Evolutionary conservation across 768 basidiomycete genomes (phyloP), one percentile per base, ranked within the genome.

Genomic region (Suillus placidus): DNA sequence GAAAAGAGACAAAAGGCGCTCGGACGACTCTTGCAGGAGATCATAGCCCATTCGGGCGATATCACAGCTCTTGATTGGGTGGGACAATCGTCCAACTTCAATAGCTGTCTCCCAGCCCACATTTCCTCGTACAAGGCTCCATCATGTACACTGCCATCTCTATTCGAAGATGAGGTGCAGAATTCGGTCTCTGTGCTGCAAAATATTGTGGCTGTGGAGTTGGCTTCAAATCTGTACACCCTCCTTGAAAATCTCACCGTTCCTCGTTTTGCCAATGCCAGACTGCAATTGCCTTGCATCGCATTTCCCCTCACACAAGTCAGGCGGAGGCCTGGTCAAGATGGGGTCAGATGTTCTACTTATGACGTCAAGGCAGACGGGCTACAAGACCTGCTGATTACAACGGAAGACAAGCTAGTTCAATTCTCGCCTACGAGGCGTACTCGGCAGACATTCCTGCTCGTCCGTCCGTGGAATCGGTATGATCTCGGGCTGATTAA

Each of bases 1-100:
- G 40, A 40, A 2, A 42, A 18, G 18, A 42, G 42, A 18, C 16
- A 42, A 4, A 60, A 60, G 0, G 58, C 58, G 4, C 42, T 60
- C 58, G 58, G 58, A 23, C 37, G 58, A 8, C 37, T 60, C 37
- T 42, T 60, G 37, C 35, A 23, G 58, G 37, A 60, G 26, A 23
- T 60, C n/a, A 34, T 60, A 18, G 58, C 37, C 6, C 58, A 34
- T 23, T 60, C 37, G 5, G n/a, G 58, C 30, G 37, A 60, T 5
- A 38, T 60, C 8, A 40, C 37, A 7, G n/a, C 42, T 8, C 42
- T 60, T 1, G 58, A 60, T 9, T 60, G 58, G 58, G 58, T n/a
- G 16, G 37, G 58, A 18, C 32, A 20, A 23, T n/a, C 12, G 0
- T 60, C 58, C 4, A 14, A 30, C 14, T 42, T 60, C n/a, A 60